Percentiles rank a stretch among this genome's conserved stretches.
phyloP scores from a whole-genome alignment of 305 asterid species.

The Fraxinus angustifolia region DNA sequence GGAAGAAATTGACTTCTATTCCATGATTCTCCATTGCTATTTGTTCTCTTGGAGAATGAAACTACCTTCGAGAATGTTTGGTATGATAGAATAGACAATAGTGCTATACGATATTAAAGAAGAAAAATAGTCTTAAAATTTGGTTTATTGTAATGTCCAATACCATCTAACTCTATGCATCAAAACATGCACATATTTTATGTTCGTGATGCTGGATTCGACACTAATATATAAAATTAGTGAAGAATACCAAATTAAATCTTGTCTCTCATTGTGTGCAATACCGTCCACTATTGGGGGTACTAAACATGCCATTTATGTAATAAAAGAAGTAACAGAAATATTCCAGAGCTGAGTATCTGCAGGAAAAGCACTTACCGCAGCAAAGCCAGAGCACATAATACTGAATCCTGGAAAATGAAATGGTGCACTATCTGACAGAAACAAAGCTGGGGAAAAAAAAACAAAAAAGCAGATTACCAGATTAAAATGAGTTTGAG shows the following conservation, averaged over 20 bases:
- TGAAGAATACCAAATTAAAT: neutral
- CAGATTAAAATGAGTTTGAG: constrained; percentile 10
- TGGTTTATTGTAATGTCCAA: neutral
- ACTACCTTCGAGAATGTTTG: neutral
- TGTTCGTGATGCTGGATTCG: neutral
- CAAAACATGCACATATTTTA: neutral
- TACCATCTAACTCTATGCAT: neutral
- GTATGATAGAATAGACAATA: neutral
- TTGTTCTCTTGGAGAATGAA: neutral
- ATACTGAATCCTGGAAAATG: constrained; percentile 89
- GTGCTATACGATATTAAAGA: neutral
- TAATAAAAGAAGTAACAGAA: neutral
- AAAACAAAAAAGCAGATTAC: neutral
- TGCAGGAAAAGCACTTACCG: constrained; percentile 43
- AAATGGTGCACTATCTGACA: constrained; percentile 76
- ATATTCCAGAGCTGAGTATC: neutral
- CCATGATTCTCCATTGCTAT: neutral
- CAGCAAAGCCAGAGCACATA: constrained; percentile 66
- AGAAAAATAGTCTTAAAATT: neutral
- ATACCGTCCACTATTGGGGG: neutral
- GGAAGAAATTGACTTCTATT: neutral
- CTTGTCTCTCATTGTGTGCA: neutral
- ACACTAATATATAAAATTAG: neutral
- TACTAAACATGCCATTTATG: neutral
- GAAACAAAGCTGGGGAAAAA: constrained; percentile 51